phyloP scores from a whole-genome alignment of 1,284 basidiomycete species.

The Exobasidium rhododendri region DNA sequence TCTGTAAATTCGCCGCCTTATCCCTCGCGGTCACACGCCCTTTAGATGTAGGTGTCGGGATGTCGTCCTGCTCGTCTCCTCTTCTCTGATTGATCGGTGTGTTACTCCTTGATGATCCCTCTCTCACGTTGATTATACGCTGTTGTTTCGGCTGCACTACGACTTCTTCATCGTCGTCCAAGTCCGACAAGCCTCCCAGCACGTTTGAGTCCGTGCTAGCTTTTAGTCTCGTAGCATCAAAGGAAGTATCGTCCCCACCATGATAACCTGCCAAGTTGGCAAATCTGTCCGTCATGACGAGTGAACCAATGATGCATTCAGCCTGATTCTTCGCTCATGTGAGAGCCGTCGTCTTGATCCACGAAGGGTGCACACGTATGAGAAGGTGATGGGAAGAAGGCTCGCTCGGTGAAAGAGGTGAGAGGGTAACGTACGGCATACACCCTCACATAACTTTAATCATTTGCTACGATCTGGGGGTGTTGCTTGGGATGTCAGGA shows the following conservation, averaged over 20 bases:
- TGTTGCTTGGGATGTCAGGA: too few species aligned
- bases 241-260: constrained; percentile 15
- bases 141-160: neutral
- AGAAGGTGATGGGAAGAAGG: too few species aligned
- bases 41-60: neutral
- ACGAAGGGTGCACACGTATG: too few species aligned
- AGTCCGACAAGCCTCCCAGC: neutral
- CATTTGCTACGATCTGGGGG: too few species aligned
- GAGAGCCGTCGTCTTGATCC: too few species aligned
- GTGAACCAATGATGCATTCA: neutral
- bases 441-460: too few species aligned
- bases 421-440: too few species aligned
- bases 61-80: neutral
- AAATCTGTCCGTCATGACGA: constrained; percentile 34
- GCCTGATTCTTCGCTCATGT: neutral
- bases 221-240: neutral
- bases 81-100: neutral
- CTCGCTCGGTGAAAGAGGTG: too few species aligned
- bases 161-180: neutral
- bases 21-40: neutral
- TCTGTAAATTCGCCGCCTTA: neutral
- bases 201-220: neutral
- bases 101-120: neutral
- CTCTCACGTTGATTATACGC: neutral
- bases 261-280: constrained; percentile 34